Base-by-base conservation (phyloP, 129 eudicot species). In the Flaveria bidentis region DNA sequence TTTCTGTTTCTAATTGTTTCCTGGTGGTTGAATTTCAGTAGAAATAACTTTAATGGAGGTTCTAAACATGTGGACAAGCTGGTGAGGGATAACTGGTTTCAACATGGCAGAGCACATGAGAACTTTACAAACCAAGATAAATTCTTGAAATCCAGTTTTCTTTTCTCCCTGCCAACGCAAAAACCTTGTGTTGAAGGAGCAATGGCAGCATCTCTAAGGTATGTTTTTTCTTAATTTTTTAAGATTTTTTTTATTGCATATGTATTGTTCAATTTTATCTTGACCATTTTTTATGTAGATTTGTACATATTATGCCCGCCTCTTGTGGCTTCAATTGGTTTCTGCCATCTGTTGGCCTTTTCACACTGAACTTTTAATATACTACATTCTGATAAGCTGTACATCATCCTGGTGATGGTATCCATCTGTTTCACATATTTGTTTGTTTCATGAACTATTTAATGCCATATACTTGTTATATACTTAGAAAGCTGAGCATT, bases 91-190 rank as follows among this genome's bases (percentile, higher is more conserved):
- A 91, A 91, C 71, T 94, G 87, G 99, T 71, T 81, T 18, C 86
- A 91, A 50, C 99, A 94, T 86, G 89, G 69, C 69, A 74, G 75
- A 42, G 75, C 84, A 75, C 97, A 87, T 76, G 73, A 86, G 70
- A 84, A 84, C 67, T 87, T 93, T 81, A 74, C 76, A 56, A 84
- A 74, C 57, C 96, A 88, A 80, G 83, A 87, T 41, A 83, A 83
- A 74, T 86, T 82, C 73, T 79, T 93, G 82, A 85, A 76, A 33
- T 80, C 97, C 18, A 89, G 79, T 75, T 84, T 94, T 39, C 92
- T 94, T 41, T 87, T 67, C 76, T 91, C 99, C 5, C 60, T 94
- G 79, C 33, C 92, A 14, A 74, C 85, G 33, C 99, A 91, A 78
- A 94, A 84, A 71, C 89, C 93, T 66, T 70, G 74, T 42, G 65